Conservation (phyloP, 208 protist species). For the Porcisia hertigi region DNA sequence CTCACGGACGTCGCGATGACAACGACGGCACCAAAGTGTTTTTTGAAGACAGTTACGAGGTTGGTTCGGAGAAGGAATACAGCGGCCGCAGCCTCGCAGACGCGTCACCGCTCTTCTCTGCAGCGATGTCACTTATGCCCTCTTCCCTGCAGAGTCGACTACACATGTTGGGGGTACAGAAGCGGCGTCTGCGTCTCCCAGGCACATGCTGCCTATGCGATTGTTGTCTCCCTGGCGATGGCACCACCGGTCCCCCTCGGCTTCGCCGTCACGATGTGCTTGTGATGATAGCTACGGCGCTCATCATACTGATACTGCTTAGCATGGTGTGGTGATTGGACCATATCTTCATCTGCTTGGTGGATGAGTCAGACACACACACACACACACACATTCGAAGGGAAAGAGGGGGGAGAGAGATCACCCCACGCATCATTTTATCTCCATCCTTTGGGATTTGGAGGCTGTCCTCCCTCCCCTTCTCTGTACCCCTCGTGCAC, state of each 20-base stretch:
- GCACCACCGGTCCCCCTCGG: conserved; percentile 10
- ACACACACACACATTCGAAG: not conserved
- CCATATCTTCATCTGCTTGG: too few relatives aligned
- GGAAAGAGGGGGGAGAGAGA: not conserved
- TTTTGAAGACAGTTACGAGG: not conserved
- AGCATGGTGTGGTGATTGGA: not conserved
- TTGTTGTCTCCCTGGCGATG: conserved; percentile 24
- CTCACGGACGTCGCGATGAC: not conserved
- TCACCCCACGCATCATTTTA: too few relatives aligned
- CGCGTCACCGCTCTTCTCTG: conserved; percentile 23
- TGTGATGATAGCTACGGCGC: conserved; percentile 8
- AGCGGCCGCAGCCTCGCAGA: conserved; percentile 12
- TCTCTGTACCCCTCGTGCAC: too few relatives aligned
- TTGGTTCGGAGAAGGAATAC: not conserved
- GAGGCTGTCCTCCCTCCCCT: too few relatives aligned
- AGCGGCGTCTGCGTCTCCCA: conserved; percentile 24
- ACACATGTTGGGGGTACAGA: conserved; percentile 13
- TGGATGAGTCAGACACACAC: too few relatives aligned
- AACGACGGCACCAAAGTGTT: not conserved
- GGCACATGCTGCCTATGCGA: conserved; percentile 16
- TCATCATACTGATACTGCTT: conserved; percentile 24
- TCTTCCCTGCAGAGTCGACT: conserved; percentile 23
- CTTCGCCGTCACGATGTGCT: conserved; percentile 11
- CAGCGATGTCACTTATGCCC: conserved; percentile 24
- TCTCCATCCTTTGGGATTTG: too few relatives aligned